Conservation (phyloP, 495 filamentous ascomycete species). For the Thermochaetoides thermophila region DNA sequence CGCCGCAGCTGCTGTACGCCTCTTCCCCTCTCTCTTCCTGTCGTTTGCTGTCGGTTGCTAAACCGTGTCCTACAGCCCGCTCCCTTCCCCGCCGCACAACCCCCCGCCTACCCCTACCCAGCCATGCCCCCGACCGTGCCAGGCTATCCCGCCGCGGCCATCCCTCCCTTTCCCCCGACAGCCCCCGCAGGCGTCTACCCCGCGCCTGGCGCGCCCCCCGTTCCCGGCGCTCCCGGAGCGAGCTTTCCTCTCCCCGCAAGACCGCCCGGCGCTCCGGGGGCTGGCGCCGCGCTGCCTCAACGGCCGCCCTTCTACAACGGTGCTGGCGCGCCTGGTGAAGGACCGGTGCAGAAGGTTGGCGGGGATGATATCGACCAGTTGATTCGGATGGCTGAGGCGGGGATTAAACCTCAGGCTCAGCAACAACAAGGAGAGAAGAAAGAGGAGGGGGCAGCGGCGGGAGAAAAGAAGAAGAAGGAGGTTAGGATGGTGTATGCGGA, state of each 20-base stretch:
- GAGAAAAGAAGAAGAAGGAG: conserved; percentile 55
- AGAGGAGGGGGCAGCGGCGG: conserved; percentile 23
- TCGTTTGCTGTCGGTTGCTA: neutral
- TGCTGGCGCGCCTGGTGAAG: conserved; percentile 5
- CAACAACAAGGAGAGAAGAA: conserved; percentile 14
- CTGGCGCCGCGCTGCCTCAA: too few species aligned
- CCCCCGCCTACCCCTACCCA: conserved; percentile 22
- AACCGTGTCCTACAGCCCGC: conserved; percentile 11
- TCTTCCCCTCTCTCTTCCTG: conserved; percentile 11
- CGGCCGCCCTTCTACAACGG: conserved; percentile 13
- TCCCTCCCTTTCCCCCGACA: too few species aligned
- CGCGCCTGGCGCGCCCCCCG: too few species aligned
- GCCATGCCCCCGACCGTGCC: too few species aligned
- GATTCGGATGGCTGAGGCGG: conserved; percentile 43
- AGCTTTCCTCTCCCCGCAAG: conserved; percentile 27
- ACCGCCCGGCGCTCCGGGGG: conserved; percentile 15
- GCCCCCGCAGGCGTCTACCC: too few species aligned
- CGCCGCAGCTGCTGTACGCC: conserved; percentile 40
- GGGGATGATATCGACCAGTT: conserved; percentile 41
- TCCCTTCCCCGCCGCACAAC: conserved; percentile 30
- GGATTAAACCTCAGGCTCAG: conserved; percentile 27
- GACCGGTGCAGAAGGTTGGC: neutral
- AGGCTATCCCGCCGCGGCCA: too few species aligned
- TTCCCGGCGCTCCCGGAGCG: conserved; percentile 6
- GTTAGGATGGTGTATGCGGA: conserved; percentile 65